Evolutionary conservation across 2,329 filamentous ascomycete genomes (phyloP), one percentile per base, ranked within the genome.

Genomic region (Penicillium occitanis): DNA sequence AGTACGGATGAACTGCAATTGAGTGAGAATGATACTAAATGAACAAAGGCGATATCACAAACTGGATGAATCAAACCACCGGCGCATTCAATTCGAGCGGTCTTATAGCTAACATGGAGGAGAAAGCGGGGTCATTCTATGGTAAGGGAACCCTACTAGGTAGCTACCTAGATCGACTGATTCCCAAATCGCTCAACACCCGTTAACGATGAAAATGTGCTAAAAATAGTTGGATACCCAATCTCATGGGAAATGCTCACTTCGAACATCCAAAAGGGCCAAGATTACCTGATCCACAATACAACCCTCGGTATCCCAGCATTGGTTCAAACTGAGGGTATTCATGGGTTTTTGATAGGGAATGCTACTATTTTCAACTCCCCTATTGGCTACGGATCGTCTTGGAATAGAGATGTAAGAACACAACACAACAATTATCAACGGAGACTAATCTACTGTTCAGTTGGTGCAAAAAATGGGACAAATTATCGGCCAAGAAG

Each of bases 361-460:
- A 92, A 92, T 74, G 90, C 89, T 2, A 92, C 90, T 1, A 90
- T 92, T 67, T 93, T 92, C 81, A 92, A 92, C 77, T 91, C 88
- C 1, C 90, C 90, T 0, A 91, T 92, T 70, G 90, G 82, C 7
- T 86, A 90, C 63, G 90, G 86, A 17, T 91, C 88, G 72, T 89
- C 89, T 0, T 92, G 88, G 80, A 90, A 92, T 73, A 84, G 85
- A 0, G 82, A 83, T 44, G 77, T 78, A 64, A 70, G 14, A 13
- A 25, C 28, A 1, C 14, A 14, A 37, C 13, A 25, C 28, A 10
- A 48, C 44, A 19, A 19, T n/a, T 53, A 33, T 8, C 50, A 8
- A 7, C 5, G n/a, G 13, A 35, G 8, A 55, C 33, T 57, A 30
- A 57, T 7, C 14, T 0, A 4, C 5, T 17, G 5, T 40, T 5